These are phyloP conservation scores for Fusarium sp. DNA, from an alignment of 2,329 filamentous ascomycete genomes.

Conservation along the genomic window DNA sequence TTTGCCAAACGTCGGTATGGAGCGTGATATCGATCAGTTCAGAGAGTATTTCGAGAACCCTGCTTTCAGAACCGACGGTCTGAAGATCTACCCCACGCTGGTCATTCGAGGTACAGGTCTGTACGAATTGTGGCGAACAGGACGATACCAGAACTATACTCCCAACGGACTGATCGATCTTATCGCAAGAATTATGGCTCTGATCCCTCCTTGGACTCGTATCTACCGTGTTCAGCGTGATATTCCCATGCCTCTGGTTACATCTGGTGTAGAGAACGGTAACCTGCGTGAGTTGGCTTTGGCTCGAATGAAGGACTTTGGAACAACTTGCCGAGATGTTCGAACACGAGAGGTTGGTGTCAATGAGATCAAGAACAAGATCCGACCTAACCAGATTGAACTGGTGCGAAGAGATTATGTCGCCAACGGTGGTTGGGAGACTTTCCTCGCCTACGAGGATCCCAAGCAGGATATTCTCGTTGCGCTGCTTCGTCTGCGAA, in stretches of 20 bases:
- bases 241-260: slow-evolving; percentile 99
- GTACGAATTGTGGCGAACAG: slow-evolving; percentile 97
- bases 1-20: slow-evolving; percentile 97
- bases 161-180: slow-evolving; percentile 96
- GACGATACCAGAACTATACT: slow-evolving; percentile 98
- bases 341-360: slow-evolving; percentile 96
- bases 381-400: slow-evolving; percentile 94
- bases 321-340: slow-evolving; percentile 95
- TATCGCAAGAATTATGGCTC: slow-evolving; percentile 92
- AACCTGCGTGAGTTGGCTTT: slow-evolving; percentile 93
- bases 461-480: slow-evolving; percentile 99
- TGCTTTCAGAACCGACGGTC: slow-evolving; percentile 92
- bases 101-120: slow-evolving; percentile 96
- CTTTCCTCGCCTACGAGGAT: slow-evolving; percentile 97
- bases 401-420: slow-evolving; percentile 92
- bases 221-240: slow-evolving; percentile 99
- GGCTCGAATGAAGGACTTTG: slow-evolving; percentile 99
- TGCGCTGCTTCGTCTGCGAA: slow-evolving; percentile 86
- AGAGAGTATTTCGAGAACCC: slow-evolving; percentile 98
- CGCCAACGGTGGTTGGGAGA: slow-evolving; percentile 98
- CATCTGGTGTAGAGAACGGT: slow-evolving; percentile 96
- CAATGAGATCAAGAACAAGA: slow-evolving; percentile 99
- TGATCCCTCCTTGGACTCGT: slow-evolving; percentile 96
- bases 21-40: slow-evolving; percentile 96
- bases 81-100: slow-evolving; percentile 98